Evolutionary conservation across 106 monocot genomes (phyloP).

Genomic region (Xerophyta viscosa): DNA sequence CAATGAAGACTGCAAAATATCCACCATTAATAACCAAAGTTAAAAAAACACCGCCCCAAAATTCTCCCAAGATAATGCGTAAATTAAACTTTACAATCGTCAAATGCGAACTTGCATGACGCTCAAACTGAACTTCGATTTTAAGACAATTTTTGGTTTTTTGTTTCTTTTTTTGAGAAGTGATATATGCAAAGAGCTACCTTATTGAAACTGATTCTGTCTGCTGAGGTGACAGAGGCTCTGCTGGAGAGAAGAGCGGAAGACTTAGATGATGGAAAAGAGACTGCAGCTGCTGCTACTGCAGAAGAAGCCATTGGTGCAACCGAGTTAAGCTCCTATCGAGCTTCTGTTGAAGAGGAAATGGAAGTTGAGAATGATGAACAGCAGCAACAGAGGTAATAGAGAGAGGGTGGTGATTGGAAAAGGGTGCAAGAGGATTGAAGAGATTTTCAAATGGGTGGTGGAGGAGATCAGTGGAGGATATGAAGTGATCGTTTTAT

Average conservation of each 20-base stretch:
- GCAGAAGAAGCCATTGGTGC: conserved; percentile 44
- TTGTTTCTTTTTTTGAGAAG: neutral
- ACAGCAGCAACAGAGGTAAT: conserved; percentile 1
- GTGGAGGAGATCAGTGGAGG: conserved; percentile 36
- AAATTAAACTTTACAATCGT: neutral
- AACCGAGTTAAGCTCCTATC: neutral
- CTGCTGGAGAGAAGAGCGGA: conserved; percentile 27
- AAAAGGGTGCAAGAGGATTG: conserved; percentile 21
- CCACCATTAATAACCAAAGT: too few species aligned
- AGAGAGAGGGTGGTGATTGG: conserved; percentile 4
- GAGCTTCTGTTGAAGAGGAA: neutral
- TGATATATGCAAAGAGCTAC: conserved; percentile 6
- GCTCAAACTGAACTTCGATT: too few species aligned
- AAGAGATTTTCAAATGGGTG: conserved; percentile 24
- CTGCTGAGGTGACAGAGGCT: conserved; percentile 25
- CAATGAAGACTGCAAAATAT: conserved; percentile 17
- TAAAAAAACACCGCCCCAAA: too few species aligned
- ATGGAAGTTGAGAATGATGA: neutral
- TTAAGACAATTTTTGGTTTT: too few species aligned
- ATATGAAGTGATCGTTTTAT: conserved; percentile 26
- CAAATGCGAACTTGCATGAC: too few species aligned
- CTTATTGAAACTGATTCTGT: conserved; percentile 29
- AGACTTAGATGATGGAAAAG: conserved; percentile 37
- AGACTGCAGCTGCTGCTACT: conserved; percentile 37
- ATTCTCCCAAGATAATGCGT: neutral